A percentile compares a stretch with the other conserved stretches of the same genome.
Evolutionary conservation across 2,329 filamentous ascomycete species (phyloP).

Genomic region (Clonostachys chloroleuca): DNA sequence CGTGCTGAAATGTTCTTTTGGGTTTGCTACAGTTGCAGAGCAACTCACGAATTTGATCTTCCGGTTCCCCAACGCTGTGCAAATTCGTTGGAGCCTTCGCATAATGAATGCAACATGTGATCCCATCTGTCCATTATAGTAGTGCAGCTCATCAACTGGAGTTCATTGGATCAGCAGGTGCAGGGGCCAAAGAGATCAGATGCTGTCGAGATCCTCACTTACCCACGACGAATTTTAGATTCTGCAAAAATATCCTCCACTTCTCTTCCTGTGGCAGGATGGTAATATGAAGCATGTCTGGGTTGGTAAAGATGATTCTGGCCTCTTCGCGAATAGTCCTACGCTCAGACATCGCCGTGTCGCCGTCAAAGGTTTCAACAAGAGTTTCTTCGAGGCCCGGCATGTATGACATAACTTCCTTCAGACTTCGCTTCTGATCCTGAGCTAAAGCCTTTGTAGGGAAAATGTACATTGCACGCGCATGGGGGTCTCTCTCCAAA

Average conservation of each 20-base stretch:
- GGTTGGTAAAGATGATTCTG: slow-evolving; percentile 93
- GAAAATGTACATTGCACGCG: slow-evolving; percentile 95
- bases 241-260: slow-evolving; percentile 86
- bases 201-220: slow-evolving; percentile 10
- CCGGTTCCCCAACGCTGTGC: slow-evolving; percentile 83
- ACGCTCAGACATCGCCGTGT: slow-evolving; percentile 78
- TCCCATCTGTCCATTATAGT: slow-evolving; percentile 93
- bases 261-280: slow-evolving; percentile 87
- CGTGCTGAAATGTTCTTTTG: slow-evolving; percentile 83
- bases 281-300: slow-evolving; percentile 94
- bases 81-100: slow-evolving; percentile 81
- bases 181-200: too few species aligned
- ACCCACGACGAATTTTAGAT: slow-evolving; percentile 82
- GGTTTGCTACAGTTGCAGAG: slow-evolving; percentile 94
- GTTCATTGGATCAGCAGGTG: slow-evolving; percentile 6
- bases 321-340: slow-evolving; percentile 82
- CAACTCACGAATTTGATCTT: slow-evolving; percentile 89
- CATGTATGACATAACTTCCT: slow-evolving; percentile 80
- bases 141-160: slow-evolving; percentile 78
- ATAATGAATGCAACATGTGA: slow-evolving; percentile 94
- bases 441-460: slow-evolving; percentile 95
- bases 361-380: slow-evolving; percentile 94
- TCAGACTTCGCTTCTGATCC: slow-evolving; percentile 85
- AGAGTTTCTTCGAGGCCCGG: slow-evolving; percentile 68
- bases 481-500: slow-evolving; percentile 70